Percentiles rank a stretch among this genome's conserved stretches.
phyloP scores from a whole-genome alignment of 2,329 filamentous ascomycete genomes.

The Gliomastix tumulicola region DNA sequence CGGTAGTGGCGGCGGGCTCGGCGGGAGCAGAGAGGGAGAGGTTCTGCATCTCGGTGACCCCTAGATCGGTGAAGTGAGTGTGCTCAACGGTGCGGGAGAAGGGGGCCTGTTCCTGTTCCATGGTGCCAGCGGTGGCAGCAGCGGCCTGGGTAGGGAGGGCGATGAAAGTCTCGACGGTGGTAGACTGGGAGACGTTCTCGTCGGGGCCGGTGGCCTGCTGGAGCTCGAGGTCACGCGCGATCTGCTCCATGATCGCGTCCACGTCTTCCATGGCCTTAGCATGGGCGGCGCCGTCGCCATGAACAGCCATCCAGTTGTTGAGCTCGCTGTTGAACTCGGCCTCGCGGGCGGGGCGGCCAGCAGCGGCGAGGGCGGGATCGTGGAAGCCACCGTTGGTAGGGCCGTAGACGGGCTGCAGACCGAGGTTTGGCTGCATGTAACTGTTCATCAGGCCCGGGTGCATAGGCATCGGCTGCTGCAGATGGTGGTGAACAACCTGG shows the following conservation, averaged over 20 bases:
- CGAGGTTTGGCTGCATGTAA: conserved; percentile 12
- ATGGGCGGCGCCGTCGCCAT: conserved; percentile 15
- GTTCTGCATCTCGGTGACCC: conserved; percentile 21
- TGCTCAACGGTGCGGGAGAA: neutral
- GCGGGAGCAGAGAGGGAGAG: conserved; percentile 14
- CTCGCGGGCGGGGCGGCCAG: conserved; percentile 13
- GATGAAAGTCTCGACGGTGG: too few relatives aligned
- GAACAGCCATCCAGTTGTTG: conserved; percentile 29
- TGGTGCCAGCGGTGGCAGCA: neutral
- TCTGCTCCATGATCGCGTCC: conserved; percentile 33
- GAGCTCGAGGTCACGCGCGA: conserved; percentile 29
- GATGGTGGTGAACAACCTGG: conserved; percentile 13
- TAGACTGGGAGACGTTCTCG: too few relatives aligned
- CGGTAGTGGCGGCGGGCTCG: conserved; percentile 7
- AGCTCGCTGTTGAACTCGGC: conserved; percentile 33
- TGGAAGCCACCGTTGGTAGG: conserved; percentile 15
- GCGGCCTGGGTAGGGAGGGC: too few relatives aligned
- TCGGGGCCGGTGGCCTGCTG: conserved; percentile 20
- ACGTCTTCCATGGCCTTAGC: conserved; percentile 26
- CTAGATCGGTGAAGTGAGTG: conserved; percentile 17
- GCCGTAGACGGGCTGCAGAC: conserved; percentile 19
- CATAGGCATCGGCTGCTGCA: conserved; percentile 10
- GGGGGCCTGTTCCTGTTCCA: neutral
- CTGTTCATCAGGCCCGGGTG: too few relatives aligned
- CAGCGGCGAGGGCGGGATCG: conserved; percentile 10